Conservation (phyloP, 2,329 filamentous ascomycete species). For the Pseudofabraea citricarpa region DNA sequence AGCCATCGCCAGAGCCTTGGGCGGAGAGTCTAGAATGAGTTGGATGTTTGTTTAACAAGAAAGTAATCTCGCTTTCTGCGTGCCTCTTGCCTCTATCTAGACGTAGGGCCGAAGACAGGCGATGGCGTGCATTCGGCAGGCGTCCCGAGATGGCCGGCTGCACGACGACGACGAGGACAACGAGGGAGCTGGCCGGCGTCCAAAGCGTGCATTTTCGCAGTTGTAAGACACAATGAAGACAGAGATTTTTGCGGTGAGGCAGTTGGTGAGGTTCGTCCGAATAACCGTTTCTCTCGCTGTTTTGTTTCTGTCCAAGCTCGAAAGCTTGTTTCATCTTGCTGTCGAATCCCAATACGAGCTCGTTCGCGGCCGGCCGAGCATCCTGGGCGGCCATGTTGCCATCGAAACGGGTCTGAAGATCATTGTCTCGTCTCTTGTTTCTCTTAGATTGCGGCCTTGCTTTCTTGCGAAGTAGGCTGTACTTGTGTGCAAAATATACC, state of each 20-base stretch:
- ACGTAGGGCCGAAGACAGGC: background rate
- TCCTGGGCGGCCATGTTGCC: background rate
- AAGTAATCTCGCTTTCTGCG: no score
- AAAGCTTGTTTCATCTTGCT: constrained; percentile 1
- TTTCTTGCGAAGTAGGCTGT: no score
- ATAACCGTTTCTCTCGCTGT: constrained; percentile 1
- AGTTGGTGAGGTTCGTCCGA: constrained; percentile 3
- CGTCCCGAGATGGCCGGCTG: background rate
- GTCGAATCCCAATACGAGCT: background rate
- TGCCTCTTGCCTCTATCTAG: background rate
- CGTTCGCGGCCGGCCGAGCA: background rate
- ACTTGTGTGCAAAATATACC: no score
- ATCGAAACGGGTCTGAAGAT: background rate
- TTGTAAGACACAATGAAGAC: no score
- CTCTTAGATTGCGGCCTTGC: background rate
- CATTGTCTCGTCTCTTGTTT: constrained; percentile 1
- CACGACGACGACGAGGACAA: no score
- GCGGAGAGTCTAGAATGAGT: no score
- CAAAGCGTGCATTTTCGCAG: no score
- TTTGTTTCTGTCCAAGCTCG: constrained; percentile 1
- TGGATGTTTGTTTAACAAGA: no score
- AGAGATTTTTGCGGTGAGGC: background rate
- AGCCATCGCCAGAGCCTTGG: background rate
- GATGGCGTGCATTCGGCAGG: background rate
- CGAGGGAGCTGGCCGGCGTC: background rate